Conservation (phyloP, 371 early-diverging fungal genomes). For the Mortierella sp. region DNA sequence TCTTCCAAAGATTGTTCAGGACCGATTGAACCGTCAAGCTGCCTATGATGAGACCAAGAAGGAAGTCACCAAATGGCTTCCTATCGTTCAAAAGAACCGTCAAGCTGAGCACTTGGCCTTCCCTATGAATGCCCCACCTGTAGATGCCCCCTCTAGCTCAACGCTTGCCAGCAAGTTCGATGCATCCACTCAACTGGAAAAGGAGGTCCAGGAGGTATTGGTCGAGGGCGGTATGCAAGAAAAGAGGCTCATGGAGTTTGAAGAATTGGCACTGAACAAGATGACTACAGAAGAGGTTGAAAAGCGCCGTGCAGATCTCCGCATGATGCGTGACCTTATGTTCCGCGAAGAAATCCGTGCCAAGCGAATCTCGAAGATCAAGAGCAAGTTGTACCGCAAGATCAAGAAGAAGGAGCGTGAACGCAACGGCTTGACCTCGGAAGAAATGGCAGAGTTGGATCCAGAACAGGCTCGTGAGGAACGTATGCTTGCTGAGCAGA, state of each 20-base stretch:
- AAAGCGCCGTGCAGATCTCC: conserved; percentile 80
- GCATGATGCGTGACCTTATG: conserved; percentile 92
- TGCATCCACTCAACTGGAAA: conserved; percentile 79
- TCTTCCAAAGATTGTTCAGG: conserved; percentile 84
- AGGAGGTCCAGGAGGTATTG: conserved; percentile 80
- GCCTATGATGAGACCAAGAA: conserved; percentile 87
- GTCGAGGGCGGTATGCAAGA: conserved; percentile 81
- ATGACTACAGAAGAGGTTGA: conserved; percentile 85
- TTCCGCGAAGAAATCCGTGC: conserved; percentile 93
- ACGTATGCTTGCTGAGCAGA: conserved; percentile 75
- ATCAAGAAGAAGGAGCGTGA: conserved; percentile 80
- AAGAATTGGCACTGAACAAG: conserved; percentile 87
- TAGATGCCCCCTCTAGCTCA: conserved; percentile 63
- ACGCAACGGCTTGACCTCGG: conserved; percentile 63
- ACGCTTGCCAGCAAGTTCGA: conserved; percentile 73
- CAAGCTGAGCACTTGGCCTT: conserved; percentile 89
- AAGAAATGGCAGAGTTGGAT: conserved; percentile 78
- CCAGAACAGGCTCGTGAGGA: conserved; percentile 77
- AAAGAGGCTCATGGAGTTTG: conserved; percentile 82
- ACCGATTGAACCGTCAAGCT: conserved; percentile 85
- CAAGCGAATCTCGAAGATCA: conserved; percentile 95
- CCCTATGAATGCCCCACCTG: conserved; percentile 65
- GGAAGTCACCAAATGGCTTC: conserved; percentile 87
- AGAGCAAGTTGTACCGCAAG: conserved; percentile 93
- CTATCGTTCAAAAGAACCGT: conserved; percentile 85